Evolutionary conservation across 768 basidiomycete species (phyloP).

Genomic region (Pulveroboletus sp.): DNA sequence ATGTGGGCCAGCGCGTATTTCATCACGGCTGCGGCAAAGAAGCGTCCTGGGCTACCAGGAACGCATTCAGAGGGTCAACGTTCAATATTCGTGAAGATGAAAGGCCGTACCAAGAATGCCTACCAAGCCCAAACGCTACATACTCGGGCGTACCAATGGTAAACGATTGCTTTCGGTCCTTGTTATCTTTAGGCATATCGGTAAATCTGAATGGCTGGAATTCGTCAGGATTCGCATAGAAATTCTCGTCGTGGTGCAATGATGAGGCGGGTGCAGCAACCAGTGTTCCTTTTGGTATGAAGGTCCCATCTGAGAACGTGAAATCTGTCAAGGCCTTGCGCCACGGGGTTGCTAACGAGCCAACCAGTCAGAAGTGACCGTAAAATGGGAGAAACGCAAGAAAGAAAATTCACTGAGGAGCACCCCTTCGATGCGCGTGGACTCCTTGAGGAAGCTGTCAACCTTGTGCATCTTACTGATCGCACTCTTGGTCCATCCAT

Average conservation of each 20-base stretch:
- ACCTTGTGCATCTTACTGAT: conserved; percentile 32
- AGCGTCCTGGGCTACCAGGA: too few relatives aligned
- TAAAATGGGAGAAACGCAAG: too few relatives aligned
- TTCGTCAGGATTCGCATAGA: conserved; percentile 32
- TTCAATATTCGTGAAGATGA: too few relatives aligned
- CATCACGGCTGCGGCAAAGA: too few relatives aligned
- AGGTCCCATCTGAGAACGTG: conserved; percentile 31
- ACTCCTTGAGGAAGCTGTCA: conserved; percentile 41
- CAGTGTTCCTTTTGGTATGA: conserved; percentile 29
- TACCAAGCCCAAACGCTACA: too few relatives aligned
- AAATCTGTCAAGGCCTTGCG: conserved; percentile 31
- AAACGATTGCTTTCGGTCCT: too few relatives aligned
- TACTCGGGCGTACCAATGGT: too few relatives aligned
- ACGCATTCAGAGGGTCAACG: too few relatives aligned
- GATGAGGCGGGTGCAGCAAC: conserved; percentile 19
- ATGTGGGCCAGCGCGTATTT: too few relatives aligned
- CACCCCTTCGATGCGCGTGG: conserved; percentile 27
- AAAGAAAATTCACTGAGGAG: conserved; percentile 21
- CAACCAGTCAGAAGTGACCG: conserved; percentile 7
- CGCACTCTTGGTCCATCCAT: conserved; percentile 25
- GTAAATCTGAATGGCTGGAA: conserved; percentile 37
- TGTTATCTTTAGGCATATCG: conserved; percentile 20
- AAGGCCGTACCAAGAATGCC: too few relatives aligned
- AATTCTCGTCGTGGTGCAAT: conserved; percentile 14
- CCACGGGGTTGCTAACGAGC: conserved; percentile 23